phyloP scores from a whole-genome alignment of 805 yeast genomes.

The Debaryomyces maramus region DNA sequence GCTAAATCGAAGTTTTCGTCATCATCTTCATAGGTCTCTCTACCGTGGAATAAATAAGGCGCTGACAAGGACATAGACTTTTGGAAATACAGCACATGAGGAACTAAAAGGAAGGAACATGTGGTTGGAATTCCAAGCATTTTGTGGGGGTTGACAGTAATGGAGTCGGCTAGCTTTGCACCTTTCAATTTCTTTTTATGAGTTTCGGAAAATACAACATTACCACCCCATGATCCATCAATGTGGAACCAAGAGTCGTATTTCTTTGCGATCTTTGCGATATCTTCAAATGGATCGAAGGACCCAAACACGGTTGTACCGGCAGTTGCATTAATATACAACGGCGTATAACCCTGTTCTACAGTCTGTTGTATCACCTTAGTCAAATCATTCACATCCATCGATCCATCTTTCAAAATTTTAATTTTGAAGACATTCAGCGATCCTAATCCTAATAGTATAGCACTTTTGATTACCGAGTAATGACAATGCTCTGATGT shows the following conservation, averaged over 20 bases:
- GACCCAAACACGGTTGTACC: conserved; percentile 90
- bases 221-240: conserved; percentile 93
- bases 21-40: conserved; percentile 39
- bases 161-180: conserved; percentile 64
- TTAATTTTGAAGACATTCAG: conserved; percentile 61
- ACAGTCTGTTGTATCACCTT: conserved; percentile 43
- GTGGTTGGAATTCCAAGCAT: conserved; percentile 86
- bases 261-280: conserved; percentile 53
- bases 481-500: conserved; percentile 76
- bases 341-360: conserved; percentile 62
- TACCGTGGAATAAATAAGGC: conserved; percentile 74
- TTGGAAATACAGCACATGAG: conserved; percentile 64
- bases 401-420: conserved; percentile 54
- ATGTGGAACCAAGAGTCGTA: conserved; percentile 75
- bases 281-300: conserved; percentile 63
- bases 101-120: conserved; percentile 70
- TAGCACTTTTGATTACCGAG: conserved; percentile 79
- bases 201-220: conserved; percentile 61
- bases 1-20: conserved; percentile 73
- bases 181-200: conserved; percentile 55
- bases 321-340: conserved; percentile 80
- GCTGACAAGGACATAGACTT: conserved; percentile 75
- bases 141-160: conserved; percentile 84
- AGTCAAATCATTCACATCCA: conserved; percentile 53
- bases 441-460: conserved; percentile 70